These are phyloP conservation scores for Globisporangium paddicum DNA, from an alignment of 352 stramenopile species.

Conservation along the genomic window DNA sequence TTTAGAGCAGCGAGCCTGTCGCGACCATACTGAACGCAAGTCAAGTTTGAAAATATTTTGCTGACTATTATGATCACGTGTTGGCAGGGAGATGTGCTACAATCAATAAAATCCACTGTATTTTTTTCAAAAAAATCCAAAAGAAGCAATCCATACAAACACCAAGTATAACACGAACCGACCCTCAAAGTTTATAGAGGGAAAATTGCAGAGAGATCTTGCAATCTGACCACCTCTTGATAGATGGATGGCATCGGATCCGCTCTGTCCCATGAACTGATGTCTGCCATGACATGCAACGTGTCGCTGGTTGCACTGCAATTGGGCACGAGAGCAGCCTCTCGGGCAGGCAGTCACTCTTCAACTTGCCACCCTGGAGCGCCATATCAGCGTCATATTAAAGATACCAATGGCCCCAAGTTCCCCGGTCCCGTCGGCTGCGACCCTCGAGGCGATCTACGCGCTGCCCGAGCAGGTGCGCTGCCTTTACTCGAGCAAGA, in stretches of 20 bases:
- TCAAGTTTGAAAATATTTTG: constrained; percentile 5
- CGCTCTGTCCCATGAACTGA: not conserved
- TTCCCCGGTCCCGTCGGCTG: constrained; percentile 1
- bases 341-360: constrained; percentile 2
- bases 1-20: not conserved
- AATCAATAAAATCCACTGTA: constrained; percentile 2
- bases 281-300: too few species aligned
- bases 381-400: not conserved
- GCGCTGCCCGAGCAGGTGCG: constrained; percentile 13
- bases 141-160: not conserved
- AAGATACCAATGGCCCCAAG: constrained; percentile 6
- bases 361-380: constrained; percentile 1
- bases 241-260: not conserved
- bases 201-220: not conserved
- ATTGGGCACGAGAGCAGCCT: too few species aligned
- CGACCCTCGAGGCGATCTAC: constrained; percentile 13
- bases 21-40: constrained; percentile 4
- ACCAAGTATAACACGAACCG: too few species aligned
- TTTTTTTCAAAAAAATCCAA: not conserved
- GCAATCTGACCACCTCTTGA: not conserved
- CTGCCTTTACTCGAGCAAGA: constrained; percentile 50
- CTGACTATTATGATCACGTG: constrained; percentile 3
- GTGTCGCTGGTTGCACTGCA: too few species aligned
- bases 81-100: too few species aligned
- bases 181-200: not conserved